Evolutionary conservation across 768 basidiomycete genomes (phyloP), one percentile per base, ranked within the genome.

Genomic region (Daedaleopsis nitida): DNA sequence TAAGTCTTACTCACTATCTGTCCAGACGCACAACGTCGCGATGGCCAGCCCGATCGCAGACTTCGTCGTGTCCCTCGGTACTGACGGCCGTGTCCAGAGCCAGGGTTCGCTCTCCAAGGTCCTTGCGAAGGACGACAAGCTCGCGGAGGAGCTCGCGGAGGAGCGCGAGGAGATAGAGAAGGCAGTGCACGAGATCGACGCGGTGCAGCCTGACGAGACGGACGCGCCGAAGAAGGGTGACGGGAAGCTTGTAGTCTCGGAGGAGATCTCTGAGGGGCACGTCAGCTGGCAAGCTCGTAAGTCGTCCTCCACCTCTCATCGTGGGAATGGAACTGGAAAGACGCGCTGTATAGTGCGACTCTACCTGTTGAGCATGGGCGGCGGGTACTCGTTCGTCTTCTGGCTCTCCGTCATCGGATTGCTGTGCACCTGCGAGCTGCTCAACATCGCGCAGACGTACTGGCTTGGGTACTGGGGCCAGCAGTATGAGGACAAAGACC

Each of bases 61-160:
- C 4, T 82, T 81, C 60, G 80, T 86, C 6, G 79, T 88, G 9
- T 80, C 82, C 1, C 63, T 88, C n/a, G 77, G 78, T 21, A 63
- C 68, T 6, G 82, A 87, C 62, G 87, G 87, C 0, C 76, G 79
- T 0, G 73, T 85, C 23, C 68, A 70, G 14, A 77, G 78, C 43
- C 78, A 81, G 65, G 84, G 81, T 1, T 75, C 82, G 24, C 69
- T 84, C 2, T 76, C 79, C 0, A 81, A 79, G 8, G 78, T 76
- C 0, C 73, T 87, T 6, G 74, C 72, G 4, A 73, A 75, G 38
- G 78, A 83, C 61, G 65, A 70, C 45, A 76, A 58, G 44, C 72
- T 77, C 51, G 75, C 59, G 14, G 63, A 58, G 5, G 68, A 71
- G 42, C 62, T 68, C 10, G 62, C 67, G 2, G 57, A 72, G n/a